These are phyloP conservation scores for Polysphondylium violaceum DNA, from an alignment of 78 protist genomes.

Conservation along the genomic window DNA sequence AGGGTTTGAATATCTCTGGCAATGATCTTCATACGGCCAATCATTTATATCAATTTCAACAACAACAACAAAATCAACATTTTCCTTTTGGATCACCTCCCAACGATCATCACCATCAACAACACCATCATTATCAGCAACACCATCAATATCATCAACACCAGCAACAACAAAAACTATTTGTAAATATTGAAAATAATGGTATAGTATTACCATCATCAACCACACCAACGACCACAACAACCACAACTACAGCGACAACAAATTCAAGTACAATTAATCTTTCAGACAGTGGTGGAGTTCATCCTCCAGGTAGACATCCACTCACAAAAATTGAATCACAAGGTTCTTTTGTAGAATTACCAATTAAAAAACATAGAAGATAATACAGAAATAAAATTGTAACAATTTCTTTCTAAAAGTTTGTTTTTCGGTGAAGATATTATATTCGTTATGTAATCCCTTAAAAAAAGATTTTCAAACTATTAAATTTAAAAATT, in stretches of 20 bases:
- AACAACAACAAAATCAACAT: background rate
- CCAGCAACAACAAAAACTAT: background rate
- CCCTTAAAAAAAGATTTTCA: too few species aligned
- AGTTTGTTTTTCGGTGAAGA: too few species aligned
- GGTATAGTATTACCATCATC: background rate
- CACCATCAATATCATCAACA: background rate
- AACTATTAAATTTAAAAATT: too few species aligned
- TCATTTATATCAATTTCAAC: background rate
- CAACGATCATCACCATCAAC: too few species aligned
- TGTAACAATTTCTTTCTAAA: too few species aligned
- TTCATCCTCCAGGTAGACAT: background rate
- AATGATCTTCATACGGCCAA: background rate
- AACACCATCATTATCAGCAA: background rate
- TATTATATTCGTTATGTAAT: too few species aligned
- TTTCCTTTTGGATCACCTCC: too few species aligned
- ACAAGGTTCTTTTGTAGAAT: constrained; percentile 26
- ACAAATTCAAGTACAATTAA: background rate
- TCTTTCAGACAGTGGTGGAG: background rate
- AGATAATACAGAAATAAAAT: constrained; percentile 16
- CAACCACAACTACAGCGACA: background rate
- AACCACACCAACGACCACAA: background rate
- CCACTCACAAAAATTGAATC: constrained; percentile 37
- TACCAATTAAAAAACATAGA: constrained; percentile 53
- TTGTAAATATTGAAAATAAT: background rate
- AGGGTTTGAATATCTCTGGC: background rate